These are phyloP conservation scores for Coemansia sp. DNA, from an alignment of 192 early-diverging fungal genomes.

Conservation along the genomic window DNA sequence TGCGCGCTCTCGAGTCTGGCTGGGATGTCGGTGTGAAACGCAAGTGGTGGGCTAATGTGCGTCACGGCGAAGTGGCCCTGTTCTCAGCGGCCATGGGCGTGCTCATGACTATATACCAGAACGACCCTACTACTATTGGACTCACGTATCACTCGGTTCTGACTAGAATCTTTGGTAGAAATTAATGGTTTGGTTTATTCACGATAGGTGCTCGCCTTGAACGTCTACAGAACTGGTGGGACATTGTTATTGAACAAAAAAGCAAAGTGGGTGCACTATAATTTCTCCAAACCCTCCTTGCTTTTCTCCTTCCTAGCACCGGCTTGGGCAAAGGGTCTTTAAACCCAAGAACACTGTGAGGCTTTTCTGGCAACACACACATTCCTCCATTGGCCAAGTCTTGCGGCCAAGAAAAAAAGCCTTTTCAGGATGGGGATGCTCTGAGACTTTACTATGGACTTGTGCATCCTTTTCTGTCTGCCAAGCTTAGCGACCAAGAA, in stretches of 20 bases:
- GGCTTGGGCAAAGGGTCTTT: background rate
- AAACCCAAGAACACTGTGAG: background rate
- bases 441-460: too few species aligned
- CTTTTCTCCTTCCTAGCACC: background rate
- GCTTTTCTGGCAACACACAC: background rate
- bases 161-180: slow-evolving; percentile 75
- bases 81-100: slow-evolving; percentile 73
- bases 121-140: slow-evolving; percentile 67
- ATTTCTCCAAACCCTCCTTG: background rate
- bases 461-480: too few species aligned
- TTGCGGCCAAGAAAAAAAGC: background rate
- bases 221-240: background rate
- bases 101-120: slow-evolving; percentile 82
- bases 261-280: background rate
- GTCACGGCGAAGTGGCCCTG: slow-evolving; percentile 68
- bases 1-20: slow-evolving; percentile 70
- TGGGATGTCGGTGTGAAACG: slow-evolving; percentile 64
- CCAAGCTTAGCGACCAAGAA: too few species aligned
- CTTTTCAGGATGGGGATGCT: background rate
- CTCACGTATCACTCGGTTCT: slow-evolving; percentile 76
- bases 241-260: background rate
- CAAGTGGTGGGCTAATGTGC: slow-evolving; percentile 60
- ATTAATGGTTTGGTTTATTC: slow-evolving; percentile 40
- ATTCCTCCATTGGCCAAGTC: background rate
- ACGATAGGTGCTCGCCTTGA: background rate